phyloP scores from a whole-genome alignment of 2,329 filamentous ascomycete genomes.

The Geosmithia putterillii region DNA sequence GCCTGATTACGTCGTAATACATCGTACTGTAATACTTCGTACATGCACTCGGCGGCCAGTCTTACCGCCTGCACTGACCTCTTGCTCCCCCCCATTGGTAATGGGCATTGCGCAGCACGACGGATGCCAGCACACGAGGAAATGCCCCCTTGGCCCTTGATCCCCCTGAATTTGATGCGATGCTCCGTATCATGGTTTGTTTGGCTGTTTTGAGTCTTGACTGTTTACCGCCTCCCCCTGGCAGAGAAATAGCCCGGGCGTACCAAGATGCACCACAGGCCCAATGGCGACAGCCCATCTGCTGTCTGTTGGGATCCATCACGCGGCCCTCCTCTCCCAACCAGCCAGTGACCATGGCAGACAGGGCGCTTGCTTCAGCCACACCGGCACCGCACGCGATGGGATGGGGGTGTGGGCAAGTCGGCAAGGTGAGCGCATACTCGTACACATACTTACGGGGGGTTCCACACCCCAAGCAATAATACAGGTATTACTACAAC shows the following conservation, averaged over 20 bases:
- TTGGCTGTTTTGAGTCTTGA: background rate
- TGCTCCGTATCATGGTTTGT: background rate
- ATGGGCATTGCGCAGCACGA: too few relatives aligned
- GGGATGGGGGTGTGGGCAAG: background rate
- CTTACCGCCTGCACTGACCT: background rate
- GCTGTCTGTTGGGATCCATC: too few relatives aligned
- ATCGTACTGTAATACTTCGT: too few relatives aligned
- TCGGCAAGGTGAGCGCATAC: background rate
- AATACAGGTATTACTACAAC: too few relatives aligned
- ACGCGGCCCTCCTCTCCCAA: too few relatives aligned
- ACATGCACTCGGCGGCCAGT: background rate
- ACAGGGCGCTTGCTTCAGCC: background rate
- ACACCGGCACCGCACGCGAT: background rate
- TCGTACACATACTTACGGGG: too few relatives aligned
- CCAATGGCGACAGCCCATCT: too few relatives aligned
- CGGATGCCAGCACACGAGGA: too few relatives aligned
- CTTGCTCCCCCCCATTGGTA: background rate
- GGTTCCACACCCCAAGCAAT: too few relatives aligned
- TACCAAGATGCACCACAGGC: too few relatives aligned
- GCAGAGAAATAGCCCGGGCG: background rate
- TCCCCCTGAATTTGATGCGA: background rate
- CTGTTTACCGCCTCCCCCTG: background rate
- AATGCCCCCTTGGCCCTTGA: background rate
- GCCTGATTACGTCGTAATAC: too few relatives aligned
- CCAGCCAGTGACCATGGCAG: background rate